Conservation (phyloP, 257 asterid species). For the Avicennia marina region DNA sequence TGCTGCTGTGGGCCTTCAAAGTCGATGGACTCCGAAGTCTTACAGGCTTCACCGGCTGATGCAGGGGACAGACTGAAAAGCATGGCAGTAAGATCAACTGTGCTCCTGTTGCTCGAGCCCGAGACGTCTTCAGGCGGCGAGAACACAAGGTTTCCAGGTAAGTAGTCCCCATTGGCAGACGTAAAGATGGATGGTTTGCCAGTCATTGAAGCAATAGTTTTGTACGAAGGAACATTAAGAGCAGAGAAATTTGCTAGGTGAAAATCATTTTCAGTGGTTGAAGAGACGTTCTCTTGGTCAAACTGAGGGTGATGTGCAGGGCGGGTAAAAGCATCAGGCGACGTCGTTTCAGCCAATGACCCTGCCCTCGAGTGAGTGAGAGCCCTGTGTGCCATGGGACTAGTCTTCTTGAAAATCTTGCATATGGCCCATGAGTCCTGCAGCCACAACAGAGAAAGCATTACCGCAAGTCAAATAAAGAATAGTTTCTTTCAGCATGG, state of each 20-base stretch:
- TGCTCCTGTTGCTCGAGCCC: too few species aligned
- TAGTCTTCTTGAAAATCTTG: slow-evolving; percentile 65
- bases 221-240: background rate
- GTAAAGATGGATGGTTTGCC: background rate
- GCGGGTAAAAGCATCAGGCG: too few species aligned
- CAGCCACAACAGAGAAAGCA: background rate
- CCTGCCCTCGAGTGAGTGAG: too few species aligned
- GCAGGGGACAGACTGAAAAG: background rate
- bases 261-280: too few species aligned
- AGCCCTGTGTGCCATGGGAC: slow-evolving; percentile 50
- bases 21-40: background rate
- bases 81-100: too few species aligned
- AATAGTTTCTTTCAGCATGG: too few species aligned
- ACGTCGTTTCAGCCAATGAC: too few species aligned
- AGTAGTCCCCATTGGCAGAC: background rate
- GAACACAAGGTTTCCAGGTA: background rate
- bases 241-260: background rate
- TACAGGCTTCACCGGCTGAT: background rate
- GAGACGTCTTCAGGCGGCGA: too few species aligned
- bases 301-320: too few species aligned
- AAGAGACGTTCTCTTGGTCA: too few species aligned
- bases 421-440: slow-evolving; percentile 87
- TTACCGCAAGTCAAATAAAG: background rate
- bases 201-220: too few species aligned
- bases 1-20: slow-evolving; percentile 35